phyloP scores from a whole-genome alignment of 768 basidiomycete genomes.

The Boletus subcaerulescens region DNA sequence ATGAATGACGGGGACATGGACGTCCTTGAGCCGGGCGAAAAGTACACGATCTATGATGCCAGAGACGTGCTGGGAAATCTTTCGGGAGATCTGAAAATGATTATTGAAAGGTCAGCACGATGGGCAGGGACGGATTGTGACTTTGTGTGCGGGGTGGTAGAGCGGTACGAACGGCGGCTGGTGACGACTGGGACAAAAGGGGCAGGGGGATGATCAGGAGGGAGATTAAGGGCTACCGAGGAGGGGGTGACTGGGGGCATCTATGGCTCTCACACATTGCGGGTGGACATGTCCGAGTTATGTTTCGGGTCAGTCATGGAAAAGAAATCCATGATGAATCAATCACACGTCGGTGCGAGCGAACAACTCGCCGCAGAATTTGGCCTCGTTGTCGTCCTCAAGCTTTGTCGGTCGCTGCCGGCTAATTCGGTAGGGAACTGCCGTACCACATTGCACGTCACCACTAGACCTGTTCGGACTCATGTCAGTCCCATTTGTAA shows the following conservation, averaged over 20 bases:
- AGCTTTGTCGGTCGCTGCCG: constrained; percentile 5
- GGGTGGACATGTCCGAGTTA: neutral
- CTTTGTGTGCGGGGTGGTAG: constrained; percentile 54
- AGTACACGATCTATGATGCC: constrained; percentile 62
- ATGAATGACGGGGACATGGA: constrained; percentile 4
- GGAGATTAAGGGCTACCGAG: constrained; percentile 15
- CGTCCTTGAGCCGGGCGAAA: constrained; percentile 52
- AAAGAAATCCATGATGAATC: neutral
- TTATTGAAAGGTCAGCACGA: constrained; percentile 50
- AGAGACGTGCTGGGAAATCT: constrained; percentile 64
- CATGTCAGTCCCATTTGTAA: constrained; percentile 36
- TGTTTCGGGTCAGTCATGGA: neutral
- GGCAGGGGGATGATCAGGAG: neutral
- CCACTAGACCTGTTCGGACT: constrained; percentile 1
- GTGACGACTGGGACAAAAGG: constrained; percentile 22
- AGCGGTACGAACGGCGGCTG: constrained; percentile 64
- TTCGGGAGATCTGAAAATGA: constrained; percentile 45
- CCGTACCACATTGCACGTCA: constrained; percentile 6
- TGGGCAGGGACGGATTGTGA: constrained; percentile 56
- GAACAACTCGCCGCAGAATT: neutral
- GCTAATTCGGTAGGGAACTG: constrained; percentile 21
- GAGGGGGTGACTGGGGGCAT: neutral
- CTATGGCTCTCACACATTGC: too few species aligned
- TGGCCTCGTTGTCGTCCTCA: constrained; percentile 5
- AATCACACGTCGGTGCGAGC: constrained; percentile 10